A percentile compares a stretch with the other conserved stretches of the same genome.
Evolutionary conservation across 2,329 filamentous ascomycete species (phyloP).

Genomic region (Xylaria arbuscula): DNA sequence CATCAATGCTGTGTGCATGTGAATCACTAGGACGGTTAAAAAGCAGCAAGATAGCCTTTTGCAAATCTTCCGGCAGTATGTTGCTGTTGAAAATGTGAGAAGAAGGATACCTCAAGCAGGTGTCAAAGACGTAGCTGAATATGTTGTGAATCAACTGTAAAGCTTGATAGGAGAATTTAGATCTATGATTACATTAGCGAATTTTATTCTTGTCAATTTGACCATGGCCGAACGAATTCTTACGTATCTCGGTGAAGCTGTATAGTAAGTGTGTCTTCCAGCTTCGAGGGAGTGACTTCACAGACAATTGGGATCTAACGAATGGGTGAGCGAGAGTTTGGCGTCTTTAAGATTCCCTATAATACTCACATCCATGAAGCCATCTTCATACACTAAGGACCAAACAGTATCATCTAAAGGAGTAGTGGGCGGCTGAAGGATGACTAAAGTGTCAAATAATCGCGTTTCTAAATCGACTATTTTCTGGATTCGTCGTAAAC

Average conservation of each 20-base stretch:
- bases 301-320: conserved; percentile 75
- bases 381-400: conserved; percentile 66
- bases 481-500: conserved; percentile 76
- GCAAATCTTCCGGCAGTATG: conserved; percentile 40
- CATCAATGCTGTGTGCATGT: not conserved
- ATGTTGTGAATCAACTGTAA: conserved; percentile 45
- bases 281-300: conserved; percentile 72
- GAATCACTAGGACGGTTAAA: conserved; percentile 33
- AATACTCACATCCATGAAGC: conserved; percentile 73
- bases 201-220: not conserved
- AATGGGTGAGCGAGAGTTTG: conserved; percentile 38
- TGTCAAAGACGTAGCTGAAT: conserved; percentile 45
- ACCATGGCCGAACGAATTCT: conserved; percentile 25
- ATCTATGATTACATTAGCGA: conserved; percentile 41
- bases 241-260: conserved; percentile 71
- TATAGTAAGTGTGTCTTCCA: conserved; percentile 64
- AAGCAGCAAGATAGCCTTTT: conserved; percentile 40
- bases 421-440: conserved; percentile 76
- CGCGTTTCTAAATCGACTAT: conserved; percentile 57
- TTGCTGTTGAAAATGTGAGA: conserved; percentile 42
- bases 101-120: conserved; percentile 48
- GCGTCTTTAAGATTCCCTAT: not conserved
- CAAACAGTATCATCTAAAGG: conserved; percentile 67
- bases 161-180: conserved; percentile 41
- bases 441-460: conserved; percentile 83